phyloP scores from a whole-genome alignment of 257 asterid genomes.

The Eucommia ulmoides region DNA sequence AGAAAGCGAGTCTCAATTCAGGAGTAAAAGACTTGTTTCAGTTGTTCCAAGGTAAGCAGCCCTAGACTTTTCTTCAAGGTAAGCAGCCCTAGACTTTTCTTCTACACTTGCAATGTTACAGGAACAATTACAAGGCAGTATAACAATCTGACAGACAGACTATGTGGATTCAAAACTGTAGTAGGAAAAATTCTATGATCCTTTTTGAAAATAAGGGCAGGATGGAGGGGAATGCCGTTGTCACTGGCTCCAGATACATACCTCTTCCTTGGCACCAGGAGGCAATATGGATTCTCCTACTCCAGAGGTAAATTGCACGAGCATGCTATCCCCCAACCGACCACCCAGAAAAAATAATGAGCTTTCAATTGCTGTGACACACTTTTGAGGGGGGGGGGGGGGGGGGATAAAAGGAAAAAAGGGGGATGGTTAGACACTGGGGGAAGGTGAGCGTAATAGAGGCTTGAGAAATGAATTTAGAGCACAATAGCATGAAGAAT shows the following conservation, averaged over 20 bases:
- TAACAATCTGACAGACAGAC: slow-evolving; percentile 6
- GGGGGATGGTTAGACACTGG: slow-evolving; percentile 8
- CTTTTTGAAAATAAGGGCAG: too few species aligned
- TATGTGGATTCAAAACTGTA: not conserved
- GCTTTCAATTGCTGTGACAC: slow-evolving; percentile 73
- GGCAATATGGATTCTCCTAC: slow-evolving; percentile 43
- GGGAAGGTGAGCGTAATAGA: not conserved
- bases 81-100: too few species aligned
- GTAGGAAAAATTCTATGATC: not conserved
- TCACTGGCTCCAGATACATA: slow-evolving; percentile 13
- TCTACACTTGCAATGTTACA: too few species aligned
- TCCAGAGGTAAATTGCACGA: slow-evolving; percentile 80
- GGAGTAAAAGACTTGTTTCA: too few species aligned
- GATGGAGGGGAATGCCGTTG: slow-evolving; percentile 4
- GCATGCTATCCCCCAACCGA: slow-evolving; percentile 95
- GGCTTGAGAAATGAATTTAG: too few species aligned
- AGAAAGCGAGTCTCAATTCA: too few species aligned
- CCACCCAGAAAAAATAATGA: slow-evolving; percentile 89
- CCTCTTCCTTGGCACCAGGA: slow-evolving; percentile 89
- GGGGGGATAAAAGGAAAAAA: too few species aligned
- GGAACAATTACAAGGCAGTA: not conserved
- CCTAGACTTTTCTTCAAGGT: too few species aligned
- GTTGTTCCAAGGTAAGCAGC: too few species aligned
- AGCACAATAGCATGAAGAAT: slow-evolving; percentile 8
- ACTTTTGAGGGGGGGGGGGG: too few species aligned